A percentile compares a stretch with the other conserved stretches of the same genome.
These are phyloP conservation scores for Pyrus pyrifolia DNA, from an alignment of 306 rosid genomes.

Conservation along the genomic window DNA sequence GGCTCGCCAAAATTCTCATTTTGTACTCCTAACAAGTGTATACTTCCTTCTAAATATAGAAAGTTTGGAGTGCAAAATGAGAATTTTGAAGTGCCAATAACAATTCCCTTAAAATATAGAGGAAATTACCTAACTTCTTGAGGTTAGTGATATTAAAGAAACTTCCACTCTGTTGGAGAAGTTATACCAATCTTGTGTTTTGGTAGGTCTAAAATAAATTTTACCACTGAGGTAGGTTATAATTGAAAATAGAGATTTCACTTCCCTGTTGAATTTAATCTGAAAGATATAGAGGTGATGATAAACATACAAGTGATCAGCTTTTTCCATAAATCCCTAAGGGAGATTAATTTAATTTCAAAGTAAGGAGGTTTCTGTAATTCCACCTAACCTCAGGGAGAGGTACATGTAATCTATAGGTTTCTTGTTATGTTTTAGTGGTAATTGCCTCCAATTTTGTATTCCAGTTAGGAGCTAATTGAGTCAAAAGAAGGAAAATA, in stretches of 20 bases:
- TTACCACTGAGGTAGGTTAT: not conserved
- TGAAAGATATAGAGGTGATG: not conserved
- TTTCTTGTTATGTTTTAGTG: not conserved
- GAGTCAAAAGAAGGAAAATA: no score
- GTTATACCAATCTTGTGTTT: not conserved
- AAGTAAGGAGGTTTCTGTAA: not conserved
- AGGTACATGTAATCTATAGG: not conserved
- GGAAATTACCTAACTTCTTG: not conserved
- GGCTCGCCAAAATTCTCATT: no score
- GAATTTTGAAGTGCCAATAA: no score
- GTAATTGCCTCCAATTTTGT: not conserved
- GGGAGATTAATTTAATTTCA: not conserved
- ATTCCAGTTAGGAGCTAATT: not conserved
- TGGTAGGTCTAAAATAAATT: not conserved
- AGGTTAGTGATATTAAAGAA: not conserved
- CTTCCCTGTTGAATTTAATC: not conserved
- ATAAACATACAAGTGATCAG: not conserved
- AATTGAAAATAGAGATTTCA: not conserved
- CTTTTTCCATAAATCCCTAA: not conserved
- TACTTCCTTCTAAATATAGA: no score
- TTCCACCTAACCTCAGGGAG: not conserved
- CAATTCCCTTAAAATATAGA: not conserved
- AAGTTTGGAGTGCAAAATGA: no score
- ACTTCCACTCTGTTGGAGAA: not conserved
- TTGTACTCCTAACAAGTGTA: no score